These are phyloP conservation scores for Lophium mytilinum DNA, from an alignment of 495 filamentous ascomycete genomes.

Conservation along the genomic window DNA sequence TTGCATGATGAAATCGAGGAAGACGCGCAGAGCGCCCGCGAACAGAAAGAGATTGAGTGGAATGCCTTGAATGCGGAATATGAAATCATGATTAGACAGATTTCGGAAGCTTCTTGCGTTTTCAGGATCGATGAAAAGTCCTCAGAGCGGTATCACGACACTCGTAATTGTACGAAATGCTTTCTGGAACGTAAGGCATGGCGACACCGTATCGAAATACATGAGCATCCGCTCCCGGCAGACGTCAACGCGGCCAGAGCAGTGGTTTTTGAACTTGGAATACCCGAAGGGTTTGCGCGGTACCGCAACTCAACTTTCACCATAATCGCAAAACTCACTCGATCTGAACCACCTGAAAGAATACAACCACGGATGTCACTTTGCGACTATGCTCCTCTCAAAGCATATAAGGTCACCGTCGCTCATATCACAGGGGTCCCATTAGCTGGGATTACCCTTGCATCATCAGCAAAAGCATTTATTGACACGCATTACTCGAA, in stretches of 20 bases:
- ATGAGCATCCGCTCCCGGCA: slow-evolving; percentile 42
- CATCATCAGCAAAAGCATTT: slow-evolving; percentile 35
- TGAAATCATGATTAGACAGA: slow-evolving; percentile 31
- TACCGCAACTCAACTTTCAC: slow-evolving; percentile 29
- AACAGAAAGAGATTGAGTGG: slow-evolving; percentile 37
- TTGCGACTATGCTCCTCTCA: too few relatives aligned
- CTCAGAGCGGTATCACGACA: too few relatives aligned
- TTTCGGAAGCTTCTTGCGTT: slow-evolving; percentile 24
- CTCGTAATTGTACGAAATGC: slow-evolving; percentile 23
- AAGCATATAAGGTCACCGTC: too few relatives aligned
- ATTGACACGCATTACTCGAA: slow-evolving; percentile 32
- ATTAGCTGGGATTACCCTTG: slow-evolving; percentile 25
- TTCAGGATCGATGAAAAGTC: slow-evolving; percentile 13
- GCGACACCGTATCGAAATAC: slow-evolving; percentile 31
- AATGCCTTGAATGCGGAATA: slow-evolving; percentile 31
- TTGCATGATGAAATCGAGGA: slow-evolving; percentile 32
- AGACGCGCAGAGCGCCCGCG: slow-evolving; percentile 12
- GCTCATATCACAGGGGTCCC: too few relatives aligned
- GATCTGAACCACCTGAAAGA: too few relatives aligned
- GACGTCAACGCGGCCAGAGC: slow-evolving; percentile 22
- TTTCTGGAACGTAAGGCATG: slow-evolving; percentile 21
- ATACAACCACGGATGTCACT: too few relatives aligned
- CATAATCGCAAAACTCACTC: too few relatives aligned
- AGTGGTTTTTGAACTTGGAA: slow-evolving; percentile 40
- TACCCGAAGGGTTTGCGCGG: slow-evolving; percentile 30